Percentiles rank a stretch among this genome's conserved stretches.
Conservation (phyloP, 2,329 filamentous ascomycete genomes). For the Ascomycota sp. region DNA sequence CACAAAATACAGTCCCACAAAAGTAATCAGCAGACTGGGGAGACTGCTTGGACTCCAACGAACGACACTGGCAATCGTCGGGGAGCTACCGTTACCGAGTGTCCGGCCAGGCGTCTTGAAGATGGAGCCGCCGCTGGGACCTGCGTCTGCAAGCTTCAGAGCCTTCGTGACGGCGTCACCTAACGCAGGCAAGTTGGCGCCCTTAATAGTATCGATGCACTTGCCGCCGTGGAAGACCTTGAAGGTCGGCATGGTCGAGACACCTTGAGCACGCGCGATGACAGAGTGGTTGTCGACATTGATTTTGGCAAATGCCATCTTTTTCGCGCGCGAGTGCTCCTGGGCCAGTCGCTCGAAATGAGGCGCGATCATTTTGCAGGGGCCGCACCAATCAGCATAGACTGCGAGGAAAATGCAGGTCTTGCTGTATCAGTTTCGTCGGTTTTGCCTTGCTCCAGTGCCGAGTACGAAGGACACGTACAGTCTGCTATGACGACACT, state of each 20-base stretch:
- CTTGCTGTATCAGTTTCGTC: background rate
- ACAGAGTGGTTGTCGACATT: slow-evolving; percentile 67
- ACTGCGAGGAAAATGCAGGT: slow-evolving; percentile 29
- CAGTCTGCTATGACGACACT: slow-evolving; percentile 77
- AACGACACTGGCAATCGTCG: too few species aligned
- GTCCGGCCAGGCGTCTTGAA: slow-evolving; percentile 35
- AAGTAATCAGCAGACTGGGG: slow-evolving; percentile 19
- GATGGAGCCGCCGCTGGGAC: slow-evolving; percentile 15
- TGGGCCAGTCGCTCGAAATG: slow-evolving; percentile 65
- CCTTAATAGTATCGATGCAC: slow-evolving; percentile 53
- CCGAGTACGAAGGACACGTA: slow-evolving; percentile 21
- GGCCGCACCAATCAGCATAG: slow-evolving; percentile 86
- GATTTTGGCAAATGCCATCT: slow-evolving; percentile 78
- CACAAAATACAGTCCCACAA: slow-evolving; percentile 37
- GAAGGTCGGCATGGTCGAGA: slow-evolving; percentile 85
- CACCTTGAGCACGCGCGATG: slow-evolving; percentile 53
- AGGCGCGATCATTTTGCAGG: slow-evolving; percentile 80
- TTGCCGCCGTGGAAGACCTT: slow-evolving; percentile 62
- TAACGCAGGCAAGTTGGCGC: slow-evolving; percentile 58
- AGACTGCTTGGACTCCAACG: too few species aligned
- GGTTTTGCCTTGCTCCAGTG: background rate
- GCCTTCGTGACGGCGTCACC: slow-evolving; percentile 54
- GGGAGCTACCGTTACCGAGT: slow-evolving; percentile 20
- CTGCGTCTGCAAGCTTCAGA: slow-evolving; percentile 26
- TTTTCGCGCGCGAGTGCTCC: slow-evolving; percentile 58